phyloP scores from a whole-genome alignment of 2,329 filamentous ascomycete genomes.

The Aspergillus spinulosporus region DNA sequence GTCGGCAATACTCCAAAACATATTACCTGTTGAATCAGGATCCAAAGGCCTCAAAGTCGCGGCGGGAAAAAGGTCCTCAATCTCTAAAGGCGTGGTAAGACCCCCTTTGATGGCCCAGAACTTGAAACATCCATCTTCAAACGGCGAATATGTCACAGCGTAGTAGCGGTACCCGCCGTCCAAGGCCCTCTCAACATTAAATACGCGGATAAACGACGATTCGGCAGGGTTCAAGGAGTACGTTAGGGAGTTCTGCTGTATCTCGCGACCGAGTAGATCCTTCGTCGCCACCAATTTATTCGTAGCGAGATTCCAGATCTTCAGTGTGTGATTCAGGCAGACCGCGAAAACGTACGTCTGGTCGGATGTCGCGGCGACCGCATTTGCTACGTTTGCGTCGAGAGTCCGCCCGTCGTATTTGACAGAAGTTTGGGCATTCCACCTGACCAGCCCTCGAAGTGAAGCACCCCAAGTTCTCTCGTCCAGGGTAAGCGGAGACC shows the following conservation, averaged over 20 bases:
- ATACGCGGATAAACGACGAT: constrained; percentile 71
- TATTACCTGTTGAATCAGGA: constrained; percentile 63
- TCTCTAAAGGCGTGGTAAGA: constrained; percentile 57
- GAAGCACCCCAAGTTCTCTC: constrained; percentile 52
- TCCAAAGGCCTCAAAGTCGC: constrained; percentile 65
- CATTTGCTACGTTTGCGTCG: constrained; percentile 46
- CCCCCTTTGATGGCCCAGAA: constrained; percentile 76
- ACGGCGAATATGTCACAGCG: constrained; percentile 82
- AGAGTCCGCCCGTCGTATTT: constrained; percentile 44
- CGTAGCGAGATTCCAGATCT: constrained; percentile 84
- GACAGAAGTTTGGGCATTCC: constrained; percentile 45
- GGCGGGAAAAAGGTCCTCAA: constrained; percentile 71
- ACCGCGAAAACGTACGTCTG: constrained; percentile 68
- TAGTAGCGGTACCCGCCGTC: constrained; percentile 55
- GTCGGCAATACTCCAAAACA: constrained; percentile 77
- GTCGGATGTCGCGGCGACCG: constrained; percentile 48
- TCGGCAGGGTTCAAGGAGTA: constrained; percentile 79
- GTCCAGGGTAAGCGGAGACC: constrained; percentile 50
- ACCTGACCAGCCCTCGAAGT: constrained; percentile 48
- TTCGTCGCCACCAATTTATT: constrained; percentile 74
- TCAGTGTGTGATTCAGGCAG: constrained; percentile 82
- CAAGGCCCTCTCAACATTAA: constrained; percentile 56
- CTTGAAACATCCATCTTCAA: constrained; percentile 87
- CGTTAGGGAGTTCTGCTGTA: constrained; percentile 67
- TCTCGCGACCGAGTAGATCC: constrained; percentile 71